Evolutionary conservation across 1,284 basidiomycete species (phyloP).

Genomic region (Termitomyces sp.): DNA sequence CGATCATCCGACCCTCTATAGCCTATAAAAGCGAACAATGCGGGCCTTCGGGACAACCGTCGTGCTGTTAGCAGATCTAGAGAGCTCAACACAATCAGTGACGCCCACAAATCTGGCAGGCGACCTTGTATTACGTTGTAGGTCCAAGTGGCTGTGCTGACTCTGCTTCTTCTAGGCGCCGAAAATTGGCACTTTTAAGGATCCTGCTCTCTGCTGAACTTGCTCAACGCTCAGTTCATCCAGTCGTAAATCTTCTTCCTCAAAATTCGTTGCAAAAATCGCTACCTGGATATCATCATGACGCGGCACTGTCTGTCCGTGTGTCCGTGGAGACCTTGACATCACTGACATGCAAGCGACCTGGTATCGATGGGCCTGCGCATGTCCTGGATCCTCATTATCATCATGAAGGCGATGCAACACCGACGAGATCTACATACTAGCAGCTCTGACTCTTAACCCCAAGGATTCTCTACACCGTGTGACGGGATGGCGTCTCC

Average conservation of each 20-base stretch:
- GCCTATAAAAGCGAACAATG: conserved; percentile 32
- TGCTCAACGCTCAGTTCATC: background rate
- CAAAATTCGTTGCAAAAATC: background rate
- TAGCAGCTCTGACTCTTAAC: conserved; percentile 7
- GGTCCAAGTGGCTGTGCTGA: conserved; percentile 36
- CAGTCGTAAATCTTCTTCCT: background rate
- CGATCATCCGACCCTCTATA: conserved; percentile 3
- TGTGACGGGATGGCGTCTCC: conserved; percentile 9
- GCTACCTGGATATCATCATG: background rate
- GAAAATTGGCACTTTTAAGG: background rate
- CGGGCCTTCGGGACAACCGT: conserved; percentile 14
- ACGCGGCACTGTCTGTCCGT: background rate
- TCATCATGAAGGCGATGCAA: background rate
- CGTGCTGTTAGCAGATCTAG: conserved; percentile 9
- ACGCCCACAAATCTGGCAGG: conserved; percentile 9
- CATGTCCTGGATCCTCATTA: background rate
- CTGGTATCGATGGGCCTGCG: background rate
- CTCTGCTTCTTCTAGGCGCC: conserved; percentile 11
- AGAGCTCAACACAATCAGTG: conserved; percentile 13
- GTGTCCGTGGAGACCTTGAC: background rate
- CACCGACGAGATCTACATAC: background rate
- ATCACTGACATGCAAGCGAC: background rate
- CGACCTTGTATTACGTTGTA: conserved; percentile 29
- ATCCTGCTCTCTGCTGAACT: background rate
- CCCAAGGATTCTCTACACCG: background rate